A percentile compares a stretch with the other conserved stretches of the same genome.
phyloP scores from a whole-genome alignment of 176 grass and related monocot species.

The Canna indica region DNA sequence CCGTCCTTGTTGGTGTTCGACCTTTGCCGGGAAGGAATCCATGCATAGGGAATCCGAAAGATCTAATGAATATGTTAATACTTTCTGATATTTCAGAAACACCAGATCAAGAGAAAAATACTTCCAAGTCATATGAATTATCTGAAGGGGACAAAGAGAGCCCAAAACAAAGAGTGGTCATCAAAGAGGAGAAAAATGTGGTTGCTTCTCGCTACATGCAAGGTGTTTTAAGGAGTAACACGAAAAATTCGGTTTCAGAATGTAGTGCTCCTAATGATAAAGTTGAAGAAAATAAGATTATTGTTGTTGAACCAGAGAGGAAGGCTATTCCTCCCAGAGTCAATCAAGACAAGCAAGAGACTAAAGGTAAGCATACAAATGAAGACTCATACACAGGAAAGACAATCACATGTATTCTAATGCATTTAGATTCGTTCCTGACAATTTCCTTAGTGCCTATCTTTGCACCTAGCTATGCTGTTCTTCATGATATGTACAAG shows the following conservation, averaged over 20 bases:
- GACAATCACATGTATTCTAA: neutral
- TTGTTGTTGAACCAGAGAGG: slow-evolving; percentile 32
- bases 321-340: slow-evolving; percentile 31
- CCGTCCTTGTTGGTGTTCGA: slow-evolving; percentile 73
- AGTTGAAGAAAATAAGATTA: slow-evolving; percentile 35
- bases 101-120: slow-evolving; percentile 31
- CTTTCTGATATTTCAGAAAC: slow-evolving; percentile 44
- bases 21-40: slow-evolving; percentile 90
- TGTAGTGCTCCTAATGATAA: slow-evolving; percentile 49
- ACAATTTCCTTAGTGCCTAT: neutral
- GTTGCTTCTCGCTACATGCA: slow-evolving; percentile 93
- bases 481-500: neutral
- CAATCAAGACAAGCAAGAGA: slow-evolving; percentile 73
- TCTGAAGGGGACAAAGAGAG: slow-evolving; percentile 77
- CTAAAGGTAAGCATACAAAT: slow-evolving; percentile 50
- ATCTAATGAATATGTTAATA: slow-evolving; percentile 93
- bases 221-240: slow-evolving; percentile 60
- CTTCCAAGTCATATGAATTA: slow-evolving; percentile 45
- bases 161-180: slow-evolving; percentile 54
- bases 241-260: slow-evolving; percentile 43
- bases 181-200: slow-evolving; percentile 71
- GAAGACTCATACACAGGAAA: neutral
- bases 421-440: too few relatives aligned
- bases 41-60: slow-evolving; percentile 87
- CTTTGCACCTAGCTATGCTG: neutral